phyloP scores from a whole-genome alignment of 371 early-diverging fungal genomes.

The Rhizopus arrhizus region DNA sequence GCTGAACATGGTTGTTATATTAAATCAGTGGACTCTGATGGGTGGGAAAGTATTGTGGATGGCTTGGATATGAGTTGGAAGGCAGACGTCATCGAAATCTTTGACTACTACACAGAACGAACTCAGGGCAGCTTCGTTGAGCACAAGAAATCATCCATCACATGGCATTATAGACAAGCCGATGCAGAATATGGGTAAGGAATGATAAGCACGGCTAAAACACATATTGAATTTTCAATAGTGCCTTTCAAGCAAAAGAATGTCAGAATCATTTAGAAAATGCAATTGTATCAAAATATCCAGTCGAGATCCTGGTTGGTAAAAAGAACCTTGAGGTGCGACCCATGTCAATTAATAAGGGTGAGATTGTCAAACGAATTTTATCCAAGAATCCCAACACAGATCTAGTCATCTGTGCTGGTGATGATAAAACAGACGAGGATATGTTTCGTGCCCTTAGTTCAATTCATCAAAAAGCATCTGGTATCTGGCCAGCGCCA shows the following conservation, averaged over 20 bases:
- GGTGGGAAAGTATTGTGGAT: conserved; percentile 78
- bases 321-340: conserved; percentile 95
- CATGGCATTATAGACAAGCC: conserved; percentile 90
- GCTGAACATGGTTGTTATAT: conserved; percentile 73
- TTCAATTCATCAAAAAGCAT: conserved; percentile 15
- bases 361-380: conserved; percentile 90
- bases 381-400: conserved; percentile 57
- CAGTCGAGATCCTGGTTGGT: conserved; percentile 90
- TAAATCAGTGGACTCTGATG: conserved; percentile 39
- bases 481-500: conserved; percentile 14
- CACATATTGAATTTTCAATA: conserved; percentile 20
- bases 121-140: conserved; percentile 86
- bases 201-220: conserved; percentile 1
- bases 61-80: conserved; percentile 85
- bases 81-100: conserved; percentile 81
- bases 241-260: conserved; percentile 81
- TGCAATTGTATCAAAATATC: conserved; percentile 75
- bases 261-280: conserved; percentile 85
- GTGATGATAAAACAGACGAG: conserved; percentile 96
- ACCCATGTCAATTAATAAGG: conserved; percentile 78
- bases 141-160: conserved; percentile 80
- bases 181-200: conserved; percentile 77
- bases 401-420: conserved; percentile 89
- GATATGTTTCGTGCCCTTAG: conserved; percentile 85
- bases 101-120: conserved; percentile 88